Conservation (phyloP, 352 stramenopile genomes). For the Phytophthora capsici region DNA sequence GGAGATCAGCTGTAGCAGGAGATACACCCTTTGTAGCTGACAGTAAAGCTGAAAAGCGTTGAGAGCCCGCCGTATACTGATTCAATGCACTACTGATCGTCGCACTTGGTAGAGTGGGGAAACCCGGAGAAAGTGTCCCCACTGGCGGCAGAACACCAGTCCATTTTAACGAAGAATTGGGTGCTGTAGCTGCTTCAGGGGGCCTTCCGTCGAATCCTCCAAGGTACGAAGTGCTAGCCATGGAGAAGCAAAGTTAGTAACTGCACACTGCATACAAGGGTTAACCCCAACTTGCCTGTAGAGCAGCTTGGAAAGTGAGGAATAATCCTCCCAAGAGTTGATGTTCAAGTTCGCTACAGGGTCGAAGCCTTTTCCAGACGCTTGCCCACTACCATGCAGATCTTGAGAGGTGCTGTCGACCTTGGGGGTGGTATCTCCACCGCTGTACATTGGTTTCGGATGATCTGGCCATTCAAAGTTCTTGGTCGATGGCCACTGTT, state of each 20-base stretch:
- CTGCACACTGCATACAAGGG: too few species aligned
- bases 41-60: constrained; percentile 63
- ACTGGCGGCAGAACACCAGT: constrained; percentile 34
- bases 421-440: constrained; percentile 18
- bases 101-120: constrained; percentile 20
- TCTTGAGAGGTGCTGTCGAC: constrained; percentile 33
- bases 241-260: too few species aligned
- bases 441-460: constrained; percentile 24
- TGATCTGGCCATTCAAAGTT: constrained; percentile 26
- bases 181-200: constrained; percentile 1
- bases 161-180: constrained; percentile 16
- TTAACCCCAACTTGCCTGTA: constrained; percentile 48
- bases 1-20: constrained; percentile 50
- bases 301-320: constrained; percentile 74
- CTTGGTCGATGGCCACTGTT: constrained; percentile 27
- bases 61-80: constrained; percentile 3
- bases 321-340: constrained; percentile 74
- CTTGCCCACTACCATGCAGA: too few species aligned
- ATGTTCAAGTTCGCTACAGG: constrained; percentile 51
- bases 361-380: too few species aligned
- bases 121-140: constrained; percentile 26
- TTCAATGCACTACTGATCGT: constrained; percentile 2
- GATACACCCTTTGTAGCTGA: constrained; percentile 60
- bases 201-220: constrained; percentile 11
- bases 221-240: constrained; percentile 21